Evolutionary conservation across 371 early-diverging fungal species (phyloP), one percentile per base, ranked within the genome.

Genomic region (Mucor piriformis): DNA sequence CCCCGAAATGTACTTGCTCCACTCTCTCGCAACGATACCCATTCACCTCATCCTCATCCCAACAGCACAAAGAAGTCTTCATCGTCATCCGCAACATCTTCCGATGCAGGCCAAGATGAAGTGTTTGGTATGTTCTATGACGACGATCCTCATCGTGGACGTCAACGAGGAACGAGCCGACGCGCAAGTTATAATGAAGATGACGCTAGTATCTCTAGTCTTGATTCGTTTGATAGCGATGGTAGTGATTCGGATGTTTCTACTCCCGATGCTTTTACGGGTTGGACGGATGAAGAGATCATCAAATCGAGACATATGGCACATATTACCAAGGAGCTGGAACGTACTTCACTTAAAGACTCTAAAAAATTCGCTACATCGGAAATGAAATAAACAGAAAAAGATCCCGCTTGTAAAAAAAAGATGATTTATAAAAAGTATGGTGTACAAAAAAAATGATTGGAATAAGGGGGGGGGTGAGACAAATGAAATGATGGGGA

Each of bases 261-360:
- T 21, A 13, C 40, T 34, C 61, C 46, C 3, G 67, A 63, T 33
- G 61, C 33, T 1, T 76, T 79, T 50, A 56, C 24, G n/a, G 76
- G 80, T 2, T 79, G 80, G 80, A 59, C 67, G n/a, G 80, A 79
- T 47, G 76, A 76, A 50, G 80, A 76, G 27, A 76, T 79, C 21
- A 44, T 66, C 6, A 63, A 59, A 33, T 70, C 69, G 21, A 57
- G 76, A 21, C 67, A 65, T 35, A 54, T 51, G 35, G 57, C 62
- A 4, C 52, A 51, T 3, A 68, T 68, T 10, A 50, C 66, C 10
- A 64, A 67, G 25, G 70, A 69, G 25, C 18, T 76, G 13, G 73
- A 72, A 33, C 50, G 47, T 18, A 50, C 54, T 0, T 47, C 57
- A 10, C n/a, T 57, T 8, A 57, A 48, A 37, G 16, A 48, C 34